Evolutionary conservation across 768 basidiomycete species (phyloP), one percentile per base, ranked within the genome.

Genomic region (Pleurotus sapidus): DNA sequence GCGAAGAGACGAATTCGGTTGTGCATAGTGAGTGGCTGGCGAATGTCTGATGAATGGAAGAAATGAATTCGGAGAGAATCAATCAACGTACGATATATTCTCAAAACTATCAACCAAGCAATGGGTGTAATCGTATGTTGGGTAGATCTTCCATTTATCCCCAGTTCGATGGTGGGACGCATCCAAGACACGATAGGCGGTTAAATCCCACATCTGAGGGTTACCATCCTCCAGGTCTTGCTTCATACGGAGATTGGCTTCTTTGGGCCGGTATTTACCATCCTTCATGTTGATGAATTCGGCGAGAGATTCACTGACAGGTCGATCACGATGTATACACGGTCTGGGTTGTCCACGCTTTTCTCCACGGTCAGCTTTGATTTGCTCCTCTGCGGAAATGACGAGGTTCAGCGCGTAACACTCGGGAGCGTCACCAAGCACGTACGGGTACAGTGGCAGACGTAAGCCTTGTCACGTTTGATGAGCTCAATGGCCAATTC

Each of bases 161-260:
- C 86, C 85, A 1, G 97, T 98, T 20, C 97, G 85, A 66, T 98
- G 96, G 71, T 99, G 97, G 27, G 91, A 86, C 1, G 93, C 84
- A 50, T 90, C 83, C 54, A 98, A 80, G 14, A 98, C 93, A 24
- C 97, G 88, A 69, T 98, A 99, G 5, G 96, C 96, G 37, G 97
- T 91, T 55, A 97, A 73, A 74, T 99, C 97, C 97, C 97, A 99
- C 97, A 99, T 98, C 73, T 95, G 94, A 9, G 96, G 96, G 71
- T 98, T 99, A 11, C 90, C 89, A 59, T 93, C 91, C 46, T 84
- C 79, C 24, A 98, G 74, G 68, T 98, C 93, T 74, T 95, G 93
- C 74, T 99, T 99, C 97, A 99, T 98, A 38, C 97, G 86, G 49
- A 99, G 74, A 61, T 89, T 91, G 38, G 93, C 95, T 71, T 95